Conservation (phyloP, 805 yeast genomes). For the Vanderwaltozyma verrucispora region DNA sequence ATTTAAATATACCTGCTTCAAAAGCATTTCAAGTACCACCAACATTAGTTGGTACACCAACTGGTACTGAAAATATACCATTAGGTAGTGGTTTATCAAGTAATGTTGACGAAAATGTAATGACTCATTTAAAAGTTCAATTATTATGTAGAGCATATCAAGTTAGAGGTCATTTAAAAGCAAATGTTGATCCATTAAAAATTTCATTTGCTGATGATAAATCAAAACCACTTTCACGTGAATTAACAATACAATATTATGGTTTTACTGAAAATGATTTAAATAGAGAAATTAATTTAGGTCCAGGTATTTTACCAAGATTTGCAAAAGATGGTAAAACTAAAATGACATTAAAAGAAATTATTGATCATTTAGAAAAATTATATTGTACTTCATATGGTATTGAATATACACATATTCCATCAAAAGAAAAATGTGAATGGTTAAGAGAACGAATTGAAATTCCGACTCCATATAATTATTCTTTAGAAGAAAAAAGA, state of each 20-base stretch:
- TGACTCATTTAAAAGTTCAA: conserved; percentile 89
- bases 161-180: conserved; percentile 96
- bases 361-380: conserved; percentile 67
- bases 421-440: conserved; percentile 90
- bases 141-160: conserved; percentile 96
- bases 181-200: conserved; percentile 90
- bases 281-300: conserved; percentile 73
- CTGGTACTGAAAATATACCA: conserved; percentile 58
- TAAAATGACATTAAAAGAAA: conserved; percentile 64
- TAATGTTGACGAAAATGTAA: conserved; percentile 51
- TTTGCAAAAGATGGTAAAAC: conserved; percentile 55
- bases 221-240: conserved; percentile 53
- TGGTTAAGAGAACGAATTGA: conserved; percentile 97
- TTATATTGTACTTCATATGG: conserved; percentile 86
- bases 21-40: conserved; percentile 89
- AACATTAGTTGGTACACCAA: conserved; percentile 69
- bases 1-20: conserved; percentile 56
- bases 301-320: conserved; percentile 96
- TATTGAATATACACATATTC: conserved; percentile 93
- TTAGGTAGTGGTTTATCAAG: conserved; percentile 25
- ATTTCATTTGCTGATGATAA: conserved; percentile 71
- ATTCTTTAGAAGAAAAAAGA: conserved; percentile 81
- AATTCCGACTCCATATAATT: conserved; percentile 79
- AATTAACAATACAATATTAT: conserved; percentile 84
- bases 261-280: conserved; percentile 84